These are phyloP conservation scores for Apiospora sp. DNA, from an alignment of 2,329 filamentous ascomycete genomes.

Conservation along the genomic window DNA sequence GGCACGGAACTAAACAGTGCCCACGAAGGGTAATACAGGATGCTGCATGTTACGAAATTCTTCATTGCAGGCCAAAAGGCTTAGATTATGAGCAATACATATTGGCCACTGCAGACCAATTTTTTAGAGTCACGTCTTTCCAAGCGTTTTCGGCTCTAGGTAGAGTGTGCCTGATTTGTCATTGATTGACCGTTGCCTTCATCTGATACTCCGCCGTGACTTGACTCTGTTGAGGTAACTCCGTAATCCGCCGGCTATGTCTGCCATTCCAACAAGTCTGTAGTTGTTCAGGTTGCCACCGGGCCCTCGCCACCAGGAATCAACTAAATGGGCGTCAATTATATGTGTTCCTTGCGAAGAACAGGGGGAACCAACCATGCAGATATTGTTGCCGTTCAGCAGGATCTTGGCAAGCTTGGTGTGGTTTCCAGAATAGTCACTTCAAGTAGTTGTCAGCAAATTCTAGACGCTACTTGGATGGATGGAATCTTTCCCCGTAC, in stretches of 20 bases:
- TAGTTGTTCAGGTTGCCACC: slow-evolving; percentile 42
- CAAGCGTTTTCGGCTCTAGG: neutral
- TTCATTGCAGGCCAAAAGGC: slow-evolving; percentile 4
- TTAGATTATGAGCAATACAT: slow-evolving; percentile 3
- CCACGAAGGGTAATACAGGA: neutral
- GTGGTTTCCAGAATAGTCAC: slow-evolving; percentile 89
- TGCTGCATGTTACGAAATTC: neutral
- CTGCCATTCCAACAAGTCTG: slow-evolving; percentile 24
- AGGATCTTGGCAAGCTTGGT: slow-evolving; percentile 93
- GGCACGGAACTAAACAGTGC: slow-evolving; percentile 1
- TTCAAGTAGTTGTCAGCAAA: slow-evolving; percentile 47
- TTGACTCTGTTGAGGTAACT: neutral
- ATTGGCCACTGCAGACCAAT: neutral
- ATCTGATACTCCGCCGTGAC: neutral
- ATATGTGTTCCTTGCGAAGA: neutral
- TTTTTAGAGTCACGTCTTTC: neutral
- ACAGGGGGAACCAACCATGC: slow-evolving; percentile 76
- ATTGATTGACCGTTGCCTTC: neutral
- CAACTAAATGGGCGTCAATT: slow-evolving; percentile 56
- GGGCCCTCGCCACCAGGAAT: slow-evolving; percentile 82
- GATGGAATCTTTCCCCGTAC: slow-evolving; percentile 57
- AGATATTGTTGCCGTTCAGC: slow-evolving; percentile 97
- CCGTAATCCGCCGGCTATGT: neutral
- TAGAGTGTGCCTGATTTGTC: neutral
- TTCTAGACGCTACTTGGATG: neutral